Percentiles rank a stretch among this genome's conserved stretches.
These are phyloP conservation scores for Boletellus emodensis DNA, from an alignment of 768 basidiomycete species.

Conservation along the genomic window DNA sequence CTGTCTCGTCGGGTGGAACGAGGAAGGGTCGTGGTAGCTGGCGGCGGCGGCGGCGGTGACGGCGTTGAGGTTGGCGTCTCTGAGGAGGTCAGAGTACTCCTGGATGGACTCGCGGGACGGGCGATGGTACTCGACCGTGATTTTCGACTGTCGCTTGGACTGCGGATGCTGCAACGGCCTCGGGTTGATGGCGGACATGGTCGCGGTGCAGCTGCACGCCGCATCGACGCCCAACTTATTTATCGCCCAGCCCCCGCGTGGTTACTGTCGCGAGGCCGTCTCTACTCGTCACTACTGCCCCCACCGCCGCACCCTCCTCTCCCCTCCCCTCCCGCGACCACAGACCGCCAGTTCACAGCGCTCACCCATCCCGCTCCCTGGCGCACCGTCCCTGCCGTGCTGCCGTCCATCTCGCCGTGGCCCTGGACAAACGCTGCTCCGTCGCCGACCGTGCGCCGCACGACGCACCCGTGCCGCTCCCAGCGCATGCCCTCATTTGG, in stretches of 20 bases:
- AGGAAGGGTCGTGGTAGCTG: constrained; percentile 31
- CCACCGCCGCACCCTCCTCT: not conserved
- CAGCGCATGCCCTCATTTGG: no score
- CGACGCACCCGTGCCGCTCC: no score
- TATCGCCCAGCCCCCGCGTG: not conserved
- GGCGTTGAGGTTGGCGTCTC: constrained; percentile 54
- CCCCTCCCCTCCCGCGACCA: not conserved
- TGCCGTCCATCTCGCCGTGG: no score
- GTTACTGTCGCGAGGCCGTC: not conserved
- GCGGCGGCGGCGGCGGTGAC: constrained; percentile 40
- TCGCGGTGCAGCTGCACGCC: not conserved
- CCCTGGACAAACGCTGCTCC: no score
- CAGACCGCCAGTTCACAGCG: no score
- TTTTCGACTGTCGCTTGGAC: constrained; percentile 46
- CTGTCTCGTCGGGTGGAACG: constrained; percentile 39
- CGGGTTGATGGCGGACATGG: constrained; percentile 48
- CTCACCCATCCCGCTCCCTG: no score
- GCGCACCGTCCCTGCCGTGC: no score
- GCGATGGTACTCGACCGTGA: constrained; percentile 71
- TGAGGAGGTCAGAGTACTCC: constrained; percentile 71
- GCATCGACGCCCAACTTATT: no score
- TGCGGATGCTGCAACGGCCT: constrained; percentile 41
- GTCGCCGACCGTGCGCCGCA: no score
- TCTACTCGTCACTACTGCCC: not conserved
- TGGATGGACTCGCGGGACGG: constrained; percentile 73